Evolutionary conservation across 441 rosid species (phyloP).

Genomic region (Syzygium malaccense): DNA sequence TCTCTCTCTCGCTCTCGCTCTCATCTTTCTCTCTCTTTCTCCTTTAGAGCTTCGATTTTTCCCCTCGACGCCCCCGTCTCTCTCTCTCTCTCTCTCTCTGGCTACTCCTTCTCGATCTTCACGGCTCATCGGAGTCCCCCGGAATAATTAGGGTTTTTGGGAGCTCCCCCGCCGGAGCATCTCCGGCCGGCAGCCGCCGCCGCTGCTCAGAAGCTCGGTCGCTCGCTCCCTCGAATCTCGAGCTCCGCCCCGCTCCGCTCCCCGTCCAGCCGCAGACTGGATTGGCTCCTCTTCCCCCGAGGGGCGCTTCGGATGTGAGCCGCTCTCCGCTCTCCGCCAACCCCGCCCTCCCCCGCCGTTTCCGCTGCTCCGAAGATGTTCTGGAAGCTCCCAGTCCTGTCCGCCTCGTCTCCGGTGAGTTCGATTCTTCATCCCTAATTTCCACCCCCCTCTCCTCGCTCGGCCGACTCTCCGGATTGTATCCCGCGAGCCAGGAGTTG

Average conservation of each 20-base stretch:
- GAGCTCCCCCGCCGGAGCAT: not conserved
- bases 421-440: not conserved
- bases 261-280: not conserved
- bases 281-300: not conserved
- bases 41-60: not conserved
- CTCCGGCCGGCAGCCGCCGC: no score
- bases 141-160: not conserved
- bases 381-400: constrained; percentile 14
- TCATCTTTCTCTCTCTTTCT: not conserved
- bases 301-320: constrained; percentile 6
- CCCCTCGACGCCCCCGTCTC: not conserved
- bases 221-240: not conserved
- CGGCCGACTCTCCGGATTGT: not conserved
- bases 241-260: not conserved
- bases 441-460: not conserved
- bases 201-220: no score
- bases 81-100: not conserved
- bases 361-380: constrained; percentile 3
- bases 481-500: not conserved
- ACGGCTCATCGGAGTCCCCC: not conserved
- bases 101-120: not conserved
- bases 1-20: not conserved
- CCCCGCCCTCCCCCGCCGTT: not conserved
- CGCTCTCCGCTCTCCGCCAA: not conserved
- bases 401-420: constrained; percentile 14